Evolutionary conservation across 345 rosid genomes (phyloP).

Genomic region (Mercurialis annua): DNA sequence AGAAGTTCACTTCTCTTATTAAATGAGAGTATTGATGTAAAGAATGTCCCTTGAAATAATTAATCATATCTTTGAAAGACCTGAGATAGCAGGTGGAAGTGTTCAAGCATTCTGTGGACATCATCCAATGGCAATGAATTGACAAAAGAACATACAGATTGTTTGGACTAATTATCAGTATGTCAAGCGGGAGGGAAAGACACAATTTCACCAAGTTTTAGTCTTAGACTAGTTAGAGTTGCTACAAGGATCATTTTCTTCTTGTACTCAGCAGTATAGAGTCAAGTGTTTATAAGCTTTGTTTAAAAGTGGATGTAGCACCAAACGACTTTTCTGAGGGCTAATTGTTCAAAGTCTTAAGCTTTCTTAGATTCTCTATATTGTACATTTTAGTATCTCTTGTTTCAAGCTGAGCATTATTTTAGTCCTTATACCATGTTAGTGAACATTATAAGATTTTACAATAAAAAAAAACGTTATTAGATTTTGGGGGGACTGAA

Average conservation of each 20-base stretch:
- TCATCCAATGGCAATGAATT: neutral
- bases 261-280: neutral
- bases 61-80: neutral
- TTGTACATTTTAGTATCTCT: too few species aligned
- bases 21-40: neutral
- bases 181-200: neutral
- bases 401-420: too few species aligned
- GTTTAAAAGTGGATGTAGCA: too few species aligned
- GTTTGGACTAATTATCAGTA: neutral
- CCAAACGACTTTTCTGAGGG: too few species aligned
- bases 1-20: neutral
- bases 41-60: neutral
- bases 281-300: neutral
- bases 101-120: neutral
- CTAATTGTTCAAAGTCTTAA: too few species aligned
- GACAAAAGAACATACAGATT: neutral
- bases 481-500: too few species aligned
- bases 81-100: neutral
- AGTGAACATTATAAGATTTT: too few species aligned
- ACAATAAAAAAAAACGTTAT: too few species aligned
- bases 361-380: too few species aligned
- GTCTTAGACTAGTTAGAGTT: neutral
- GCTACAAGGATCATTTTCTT: neutral
- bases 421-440: too few species aligned
- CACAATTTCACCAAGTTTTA: neutral